A percentile compares a stretch with the other conserved stretches of the same genome.
phyloP scores from a whole-genome alignment of 106 monocot species.

The Acanthochlamys bracteata region DNA sequence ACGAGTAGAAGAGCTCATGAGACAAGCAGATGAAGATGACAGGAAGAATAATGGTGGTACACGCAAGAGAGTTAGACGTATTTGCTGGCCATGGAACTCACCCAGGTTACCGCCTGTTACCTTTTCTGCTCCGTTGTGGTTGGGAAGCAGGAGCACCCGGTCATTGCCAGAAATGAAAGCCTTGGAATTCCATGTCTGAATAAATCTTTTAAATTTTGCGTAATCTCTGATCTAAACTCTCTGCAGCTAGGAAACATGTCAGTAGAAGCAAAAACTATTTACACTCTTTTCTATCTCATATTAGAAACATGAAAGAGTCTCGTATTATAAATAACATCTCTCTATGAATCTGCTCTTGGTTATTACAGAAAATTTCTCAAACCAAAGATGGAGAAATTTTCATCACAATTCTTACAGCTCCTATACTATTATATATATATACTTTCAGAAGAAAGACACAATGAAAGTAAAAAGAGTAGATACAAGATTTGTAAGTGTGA shows the following conservation, averaged over 20 bases:
- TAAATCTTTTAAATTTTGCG: too few relatives aligned
- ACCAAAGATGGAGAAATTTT: background rate
- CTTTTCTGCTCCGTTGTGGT: background rate
- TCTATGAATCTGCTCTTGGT: background rate
- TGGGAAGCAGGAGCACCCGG: constrained; percentile 7
- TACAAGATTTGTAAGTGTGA: background rate
- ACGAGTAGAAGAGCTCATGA: constrained; percentile 53
- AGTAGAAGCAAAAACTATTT: too few relatives aligned
- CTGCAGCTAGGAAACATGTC: too few relatives aligned
- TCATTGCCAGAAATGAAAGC: constrained; percentile 44
- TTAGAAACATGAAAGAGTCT: background rate
- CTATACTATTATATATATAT: background rate
- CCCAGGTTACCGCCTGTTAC: constrained; percentile 13
- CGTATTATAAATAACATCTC: background rate
- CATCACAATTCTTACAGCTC: background rate
- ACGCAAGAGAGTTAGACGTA: constrained; percentile 27
- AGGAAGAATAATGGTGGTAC: constrained; percentile 3
- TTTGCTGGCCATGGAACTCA: constrained; percentile 60
- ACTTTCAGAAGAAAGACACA: background rate
- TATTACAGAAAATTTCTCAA: background rate
- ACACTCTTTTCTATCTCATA: background rate
- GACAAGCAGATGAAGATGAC: constrained; percentile 42
- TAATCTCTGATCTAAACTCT: too few relatives aligned
- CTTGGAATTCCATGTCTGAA: constrained; percentile 5
- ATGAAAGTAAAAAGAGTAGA: background rate